A percentile compares a stretch with the other conserved stretches of the same genome.
Evolutionary conservation across 768 basidiomycete genomes (phyloP).

Genomic region (Phanerochaete carnosa): DNA sequence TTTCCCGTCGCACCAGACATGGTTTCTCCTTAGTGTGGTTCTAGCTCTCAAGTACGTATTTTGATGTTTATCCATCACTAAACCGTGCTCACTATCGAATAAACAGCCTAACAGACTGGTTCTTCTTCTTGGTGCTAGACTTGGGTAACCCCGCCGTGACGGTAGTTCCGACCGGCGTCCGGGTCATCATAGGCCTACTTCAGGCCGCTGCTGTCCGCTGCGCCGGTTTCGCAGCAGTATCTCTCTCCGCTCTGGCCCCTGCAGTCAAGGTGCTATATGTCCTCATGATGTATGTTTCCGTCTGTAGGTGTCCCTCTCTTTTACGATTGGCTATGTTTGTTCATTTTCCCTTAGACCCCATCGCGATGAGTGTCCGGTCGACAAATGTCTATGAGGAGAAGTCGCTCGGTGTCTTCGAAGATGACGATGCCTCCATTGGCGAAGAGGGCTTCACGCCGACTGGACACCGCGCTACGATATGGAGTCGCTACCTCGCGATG

Average conservation of each 20-base stretch:
- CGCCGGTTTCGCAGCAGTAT: slow-evolving; percentile 82
- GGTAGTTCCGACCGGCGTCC: slow-evolving; percentile 63
- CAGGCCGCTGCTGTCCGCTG: slow-evolving; percentile 83
- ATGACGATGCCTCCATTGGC: slow-evolving; percentile 30
- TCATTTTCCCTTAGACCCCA: slow-evolving; percentile 50
- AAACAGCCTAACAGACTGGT: slow-evolving; percentile 80
- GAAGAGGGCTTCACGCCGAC: slow-evolving; percentile 41
- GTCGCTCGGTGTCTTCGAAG: slow-evolving; percentile 77
- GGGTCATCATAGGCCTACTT: slow-evolving; percentile 71
- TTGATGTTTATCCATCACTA: not conserved
- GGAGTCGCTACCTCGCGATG: slow-evolving; percentile 76
- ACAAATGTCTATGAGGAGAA: slow-evolving; percentile 93
- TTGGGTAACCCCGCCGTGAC: slow-evolving; percentile 72
- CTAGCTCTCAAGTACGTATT: slow-evolving; percentile 61
- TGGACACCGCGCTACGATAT: slow-evolving; percentile 56
- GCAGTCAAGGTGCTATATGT: slow-evolving; percentile 90
- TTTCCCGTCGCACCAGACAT: slow-evolving; percentile 92
- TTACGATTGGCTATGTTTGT: not conserved
- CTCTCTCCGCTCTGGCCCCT: slow-evolving; percentile 72
- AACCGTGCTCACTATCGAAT: not conserved
- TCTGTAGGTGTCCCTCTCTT: slow-evolving; percentile 50
- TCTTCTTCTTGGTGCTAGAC: slow-evolving; percentile 86
- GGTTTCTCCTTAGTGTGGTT: slow-evolving; percentile 78
- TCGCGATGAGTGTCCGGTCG: slow-evolving; percentile 89
- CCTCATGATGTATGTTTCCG: slow-evolving; percentile 91